Base-by-base conservation (phyloP, 2,329 filamentous ascomycete genomes). In the Dactylellina drechsleri region DNA sequence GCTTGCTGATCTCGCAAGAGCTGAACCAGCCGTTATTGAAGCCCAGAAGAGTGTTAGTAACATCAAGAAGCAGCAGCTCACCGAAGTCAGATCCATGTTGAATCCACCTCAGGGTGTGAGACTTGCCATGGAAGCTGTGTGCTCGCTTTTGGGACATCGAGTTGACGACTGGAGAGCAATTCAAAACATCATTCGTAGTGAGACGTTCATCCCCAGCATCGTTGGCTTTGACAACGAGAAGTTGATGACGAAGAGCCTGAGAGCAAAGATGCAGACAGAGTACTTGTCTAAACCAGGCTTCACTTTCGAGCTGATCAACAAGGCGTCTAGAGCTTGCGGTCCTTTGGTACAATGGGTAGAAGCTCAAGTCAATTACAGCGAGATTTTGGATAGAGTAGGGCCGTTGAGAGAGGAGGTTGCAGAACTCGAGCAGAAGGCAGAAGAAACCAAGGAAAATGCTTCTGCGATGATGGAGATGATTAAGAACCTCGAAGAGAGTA, bases 161-260 rank as follows among this genome's bases (percentile, higher is more conserved):
- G 90, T 92, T 75, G 88, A 90, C 71, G 92, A 91, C 81, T 99
- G 95, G 95, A 97, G 93, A 84, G 89, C 88, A 12, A 92, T 98
- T 74, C 91, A 96, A 82, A 90, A 87, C 61, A 91, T 98, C 76
- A 89, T 99, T 73, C 92, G 94, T 79, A 89, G 89, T 68, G 95
- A 98, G 80, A 94, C 98, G 81, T 99, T 99, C 83, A 98, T 99
- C 82, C 92, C 93, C 57, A 97, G 92, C 83, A 99, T 99, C 80
- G 91, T 98, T 82, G 93, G 92, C 82, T 99, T 97, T 81, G 92
- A 97, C 84, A 99, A 97, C 80, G 93, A 95, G 82, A 90, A 86
- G 81, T 91, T 95, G 82, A 98, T 99, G 94, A 99, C 94, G 15
- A 90, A 89, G 79, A 83, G 84, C 26, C 86, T 95, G 78, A 88